These are phyloP conservation scores for Fusarium mundagurra DNA, from an alignment of 2,329 filamentous ascomycete species.

Conservation along the genomic window DNA sequence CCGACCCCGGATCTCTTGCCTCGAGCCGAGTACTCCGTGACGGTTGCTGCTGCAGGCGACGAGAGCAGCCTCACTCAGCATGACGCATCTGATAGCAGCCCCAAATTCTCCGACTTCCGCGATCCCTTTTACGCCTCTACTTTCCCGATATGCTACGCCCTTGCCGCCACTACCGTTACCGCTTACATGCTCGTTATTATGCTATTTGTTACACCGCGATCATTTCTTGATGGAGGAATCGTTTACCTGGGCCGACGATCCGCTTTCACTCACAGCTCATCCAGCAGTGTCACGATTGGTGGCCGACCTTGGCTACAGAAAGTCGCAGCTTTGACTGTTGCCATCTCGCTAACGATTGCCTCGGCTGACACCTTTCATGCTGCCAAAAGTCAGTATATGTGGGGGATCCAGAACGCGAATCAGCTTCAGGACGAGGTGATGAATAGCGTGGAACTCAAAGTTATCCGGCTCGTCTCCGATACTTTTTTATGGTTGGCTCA, in stretches of 20 bases:
- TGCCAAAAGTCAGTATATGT: slow-evolving; percentile 81
- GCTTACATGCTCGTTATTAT: slow-evolving; percentile 94
- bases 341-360: slow-evolving; percentile 91
- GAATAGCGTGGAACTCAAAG: slow-evolving; percentile 84
- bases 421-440: slow-evolving; percentile 82
- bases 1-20: slow-evolving; percentile 36
- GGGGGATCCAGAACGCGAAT: slow-evolving; percentile 81
- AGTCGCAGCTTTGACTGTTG: slow-evolving; percentile 76
- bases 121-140: slow-evolving; percentile 95
- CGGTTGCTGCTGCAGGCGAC: slow-evolving; percentile 52
- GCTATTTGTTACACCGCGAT: slow-evolving; percentile 93
- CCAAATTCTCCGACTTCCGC: slow-evolving; percentile 70
- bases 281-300: slow-evolving; percentile 83
- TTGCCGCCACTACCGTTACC: slow-evolving; percentile 89
- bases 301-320: slow-evolving; percentile 95
- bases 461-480: slow-evolving; percentile 92
- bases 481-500: slow-evolving; percentile 98
- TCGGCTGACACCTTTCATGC: slow-evolving; percentile 91
- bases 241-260: slow-evolving; percentile 83
- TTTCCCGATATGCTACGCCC: slow-evolving; percentile 91
- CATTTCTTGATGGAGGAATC: slow-evolving; percentile 86
- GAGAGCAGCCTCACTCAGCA: slow-evolving; percentile 47
- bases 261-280: slow-evolving; percentile 86
- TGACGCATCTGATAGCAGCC: slow-evolving; percentile 44
- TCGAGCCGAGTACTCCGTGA: slow-evolving; percentile 43